These are phyloP conservation scores for Insectozyma bohioensis DNA, from an alignment of 1,139 yeast genomes.

Conservation along the genomic window DNA sequence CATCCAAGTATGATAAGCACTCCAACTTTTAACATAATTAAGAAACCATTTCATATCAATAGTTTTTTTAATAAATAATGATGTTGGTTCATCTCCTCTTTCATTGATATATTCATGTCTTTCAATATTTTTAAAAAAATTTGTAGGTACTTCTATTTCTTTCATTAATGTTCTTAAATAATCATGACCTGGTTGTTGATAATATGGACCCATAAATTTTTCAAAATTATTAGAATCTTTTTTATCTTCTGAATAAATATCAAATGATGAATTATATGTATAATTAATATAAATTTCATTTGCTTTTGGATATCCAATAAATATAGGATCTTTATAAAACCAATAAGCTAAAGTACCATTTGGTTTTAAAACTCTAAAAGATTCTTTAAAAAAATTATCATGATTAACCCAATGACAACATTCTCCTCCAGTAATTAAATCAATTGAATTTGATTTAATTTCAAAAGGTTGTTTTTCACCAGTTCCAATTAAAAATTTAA, in stretches of 20 bases:
- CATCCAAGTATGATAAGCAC: constrained; percentile 71
- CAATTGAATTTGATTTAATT: constrained; percentile 39
- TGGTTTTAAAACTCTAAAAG: constrained; percentile 48
- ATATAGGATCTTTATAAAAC: constrained; percentile 75
- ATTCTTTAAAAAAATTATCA: constrained; percentile 49
- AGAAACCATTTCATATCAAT: constrained; percentile 45
- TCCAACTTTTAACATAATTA: constrained; percentile 61
- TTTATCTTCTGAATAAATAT: constrained; percentile 22
- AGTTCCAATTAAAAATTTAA: constrained; percentile 31
- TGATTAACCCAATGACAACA: constrained; percentile 79
- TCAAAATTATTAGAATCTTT: too few species aligned
- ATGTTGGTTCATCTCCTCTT: constrained; percentile 24
- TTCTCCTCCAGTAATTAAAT: constrained; percentile 72
- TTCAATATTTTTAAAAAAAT: constrained; percentile 39
- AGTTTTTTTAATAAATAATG: constrained; percentile 39
- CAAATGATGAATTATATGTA: constrained; percentile 35
- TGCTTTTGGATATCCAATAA: constrained; percentile 41
- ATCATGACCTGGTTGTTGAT: constrained; percentile 74
- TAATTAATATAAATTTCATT: constrained; percentile 38
- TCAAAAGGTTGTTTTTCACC: constrained; percentile 26
- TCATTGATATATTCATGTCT: constrained; percentile 39
- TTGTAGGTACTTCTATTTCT: constrained; percentile 41
- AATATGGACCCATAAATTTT: constrained; percentile 61
- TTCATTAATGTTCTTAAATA: constrained; percentile 46
- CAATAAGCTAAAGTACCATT: constrained; percentile 72